These are phyloP conservation scores for Talaromyces borbonicus DNA, from an alignment of 495 filamentous ascomycete genomes.

Conservation along the genomic window DNA sequence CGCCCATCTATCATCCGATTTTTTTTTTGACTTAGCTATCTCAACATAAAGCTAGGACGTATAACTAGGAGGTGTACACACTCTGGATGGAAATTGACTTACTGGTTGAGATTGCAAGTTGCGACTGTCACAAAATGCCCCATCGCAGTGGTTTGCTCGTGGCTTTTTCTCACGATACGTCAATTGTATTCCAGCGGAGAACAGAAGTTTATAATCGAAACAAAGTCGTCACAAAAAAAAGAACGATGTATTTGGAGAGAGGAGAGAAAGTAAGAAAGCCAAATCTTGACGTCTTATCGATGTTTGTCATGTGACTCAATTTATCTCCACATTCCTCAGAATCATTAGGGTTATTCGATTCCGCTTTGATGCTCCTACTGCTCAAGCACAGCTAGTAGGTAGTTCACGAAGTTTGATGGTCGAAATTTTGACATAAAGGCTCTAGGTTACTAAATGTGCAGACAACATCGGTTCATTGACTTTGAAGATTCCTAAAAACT, in stretches of 20 bases:
- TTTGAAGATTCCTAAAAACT: no score
- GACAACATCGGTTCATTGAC: no score
- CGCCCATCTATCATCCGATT: constrained; percentile 48
- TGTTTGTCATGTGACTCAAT: neutral
- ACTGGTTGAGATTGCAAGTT: constrained; percentile 38
- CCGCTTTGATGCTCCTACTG: no score
- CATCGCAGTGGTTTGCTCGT: neutral
- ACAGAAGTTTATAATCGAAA: neutral
- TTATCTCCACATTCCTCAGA: constrained; percentile 1
- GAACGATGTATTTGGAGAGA: neutral
- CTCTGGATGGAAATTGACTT: constrained; percentile 1
- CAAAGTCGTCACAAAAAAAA: neutral
- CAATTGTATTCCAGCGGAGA: no score
- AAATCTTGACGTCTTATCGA: neutral
- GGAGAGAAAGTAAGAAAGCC: neutral
- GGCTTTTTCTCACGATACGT: no score
- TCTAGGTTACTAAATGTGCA: no score
- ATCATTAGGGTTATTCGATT: no score
- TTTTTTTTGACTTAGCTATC: neutral
- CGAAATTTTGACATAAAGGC: no score
- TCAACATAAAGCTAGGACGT: no score
- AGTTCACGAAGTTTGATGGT: no score
- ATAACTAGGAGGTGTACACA: no score
- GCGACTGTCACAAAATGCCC: constrained; percentile 31
- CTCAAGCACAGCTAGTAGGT: no score